Evolutionary conservation across 1,139 yeast genomes (phyloP).

Genomic region (Hemisphaericaspora xylanilytica): DNA sequence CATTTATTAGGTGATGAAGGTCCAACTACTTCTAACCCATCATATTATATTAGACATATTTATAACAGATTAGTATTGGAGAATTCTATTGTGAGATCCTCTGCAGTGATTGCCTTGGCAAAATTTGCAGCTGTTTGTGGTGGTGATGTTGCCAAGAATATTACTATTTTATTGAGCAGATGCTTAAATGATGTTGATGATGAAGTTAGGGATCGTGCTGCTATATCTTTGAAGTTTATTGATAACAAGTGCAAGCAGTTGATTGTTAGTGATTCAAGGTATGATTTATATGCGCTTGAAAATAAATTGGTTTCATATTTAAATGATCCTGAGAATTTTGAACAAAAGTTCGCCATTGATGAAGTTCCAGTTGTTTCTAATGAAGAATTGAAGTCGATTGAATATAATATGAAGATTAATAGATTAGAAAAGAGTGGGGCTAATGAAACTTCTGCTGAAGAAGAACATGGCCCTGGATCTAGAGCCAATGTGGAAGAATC

Average conservation of each 20-base stretch:
- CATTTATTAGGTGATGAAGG: slow-evolving; percentile 94
- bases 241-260: slow-evolving; percentile 50
- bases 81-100: slow-evolving; percentile 90
- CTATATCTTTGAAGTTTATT: slow-evolving; percentile 73
- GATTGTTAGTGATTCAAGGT: slow-evolving; percentile 66
- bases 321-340: slow-evolving; percentile 56
- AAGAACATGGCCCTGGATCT: slow-evolving; percentile 7
- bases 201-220: slow-evolving; percentile 98
- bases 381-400: slow-evolving; percentile 63
- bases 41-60: slow-evolving; percentile 90
- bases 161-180: slow-evolving; percentile 73
- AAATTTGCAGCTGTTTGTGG: slow-evolving; percentile 86
- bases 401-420: slow-evolving; percentile 55
- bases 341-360: slow-evolving; percentile 66
- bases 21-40: slow-evolving; percentile 81
- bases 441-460: slow-evolving; percentile 9
- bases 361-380: slow-evolving; percentile 60
- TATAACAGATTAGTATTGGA: slow-evolving; percentile 96
- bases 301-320: slow-evolving; percentile 72
- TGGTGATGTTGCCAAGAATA: slow-evolving; percentile 62
- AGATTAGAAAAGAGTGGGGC: slow-evolving; percentile 37
- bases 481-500: slow-evolving; percentile 7
- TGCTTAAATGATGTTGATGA: slow-evolving; percentile 89
- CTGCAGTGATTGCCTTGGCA: slow-evolving; percentile 90
- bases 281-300: slow-evolving; percentile 76